phyloP scores from a whole-genome alignment of 2,329 filamentous ascomycete species.

The Cladosporium sp. region DNA sequence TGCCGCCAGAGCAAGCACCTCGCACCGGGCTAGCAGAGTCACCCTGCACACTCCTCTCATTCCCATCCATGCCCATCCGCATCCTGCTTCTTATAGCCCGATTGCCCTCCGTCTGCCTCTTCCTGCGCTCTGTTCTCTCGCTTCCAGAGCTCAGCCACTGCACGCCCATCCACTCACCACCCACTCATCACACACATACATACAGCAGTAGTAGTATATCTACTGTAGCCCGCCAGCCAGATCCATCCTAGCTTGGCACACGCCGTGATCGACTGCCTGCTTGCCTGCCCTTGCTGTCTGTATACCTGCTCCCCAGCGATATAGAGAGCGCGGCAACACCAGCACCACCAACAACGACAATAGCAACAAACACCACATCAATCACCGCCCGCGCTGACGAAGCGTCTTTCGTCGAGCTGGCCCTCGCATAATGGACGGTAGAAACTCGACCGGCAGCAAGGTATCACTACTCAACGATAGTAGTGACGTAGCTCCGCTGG shows the following conservation, averaged over 20 bases:
- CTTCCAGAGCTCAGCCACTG: slow-evolving; percentile 14
- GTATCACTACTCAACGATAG: slow-evolving; percentile 55
- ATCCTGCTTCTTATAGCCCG: slow-evolving; percentile 3
- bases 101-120: neutral
- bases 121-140: slow-evolving; percentile 2
- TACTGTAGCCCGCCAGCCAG: slow-evolving; percentile 2
- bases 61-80: slow-evolving; percentile 9
- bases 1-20: slow-evolving; percentile 2
- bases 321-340: neutral
- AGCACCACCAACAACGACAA: neutral
- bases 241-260: slow-evolving; percentile 7
- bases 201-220: neutral
- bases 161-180: neutral
- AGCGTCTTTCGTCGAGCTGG: slow-evolving; percentile 28
- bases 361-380: neutral
- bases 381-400: slow-evolving; percentile 16
- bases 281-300: neutral
- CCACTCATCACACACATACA: neutral
- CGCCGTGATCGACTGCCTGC: neutral
- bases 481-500: slow-evolving; percentile 28
- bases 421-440: slow-evolving; percentile 52
- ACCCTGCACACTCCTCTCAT: slow-evolving; percentile 9
- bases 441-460: slow-evolving; percentile 52
- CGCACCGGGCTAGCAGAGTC: slow-evolving; percentile 13
- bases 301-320: neutral